Percentiles rank a stretch among this genome's conserved stretches.
phyloP scores from a whole-genome alignment of 2,329 filamentous ascomycete genomes.

The Exophiala phaeomuriformis region DNA sequence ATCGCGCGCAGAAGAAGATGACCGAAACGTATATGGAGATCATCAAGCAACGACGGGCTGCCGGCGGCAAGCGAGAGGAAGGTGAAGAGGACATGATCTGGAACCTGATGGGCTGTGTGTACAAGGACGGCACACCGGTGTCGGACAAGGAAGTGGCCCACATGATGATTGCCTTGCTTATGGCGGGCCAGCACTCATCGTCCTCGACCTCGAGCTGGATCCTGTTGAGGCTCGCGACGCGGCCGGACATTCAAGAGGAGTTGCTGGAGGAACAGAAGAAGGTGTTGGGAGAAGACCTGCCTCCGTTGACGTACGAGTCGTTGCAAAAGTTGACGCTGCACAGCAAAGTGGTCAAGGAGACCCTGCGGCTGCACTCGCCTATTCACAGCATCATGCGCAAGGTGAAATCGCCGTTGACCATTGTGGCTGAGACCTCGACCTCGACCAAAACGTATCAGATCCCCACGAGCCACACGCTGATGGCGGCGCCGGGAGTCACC shows the following conservation, averaged over 20 bases:
- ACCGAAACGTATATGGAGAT: constrained; percentile 63
- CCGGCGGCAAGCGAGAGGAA: constrained; percentile 38
- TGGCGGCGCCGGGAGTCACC: constrained; percentile 78
- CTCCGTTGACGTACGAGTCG: constrained; percentile 52
- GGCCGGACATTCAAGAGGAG: constrained; percentile 62
- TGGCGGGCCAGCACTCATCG: constrained; percentile 77
- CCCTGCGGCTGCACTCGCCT: constrained; percentile 61
- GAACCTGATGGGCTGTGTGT: constrained; percentile 68
- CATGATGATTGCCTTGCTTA: constrained; percentile 80
- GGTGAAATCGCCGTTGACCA: constrained; percentile 58
- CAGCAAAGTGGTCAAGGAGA: constrained; percentile 62
- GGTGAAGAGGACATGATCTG: constrained; percentile 64
- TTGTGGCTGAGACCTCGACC: constrained; percentile 57
- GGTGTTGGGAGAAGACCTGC: constrained; percentile 49
- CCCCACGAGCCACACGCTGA: constrained; percentile 69
- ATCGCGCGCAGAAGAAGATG: constrained; percentile 65
- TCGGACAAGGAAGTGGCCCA: constrained; percentile 71
- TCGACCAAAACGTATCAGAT: constrained; percentile 63
- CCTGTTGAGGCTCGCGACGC: constrained; percentile 62
- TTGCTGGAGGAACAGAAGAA: constrained; percentile 60
- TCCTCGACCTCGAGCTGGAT: constrained; percentile 74
- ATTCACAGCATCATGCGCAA: constrained; percentile 68
- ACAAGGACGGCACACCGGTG: constrained; percentile 63
- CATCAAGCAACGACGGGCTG: constrained; percentile 55
- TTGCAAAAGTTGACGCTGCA: constrained; percentile 56